Conservation (phyloP, 2,329 filamentous ascomycete genomes). For the Aspergillus terreus region DNA sequence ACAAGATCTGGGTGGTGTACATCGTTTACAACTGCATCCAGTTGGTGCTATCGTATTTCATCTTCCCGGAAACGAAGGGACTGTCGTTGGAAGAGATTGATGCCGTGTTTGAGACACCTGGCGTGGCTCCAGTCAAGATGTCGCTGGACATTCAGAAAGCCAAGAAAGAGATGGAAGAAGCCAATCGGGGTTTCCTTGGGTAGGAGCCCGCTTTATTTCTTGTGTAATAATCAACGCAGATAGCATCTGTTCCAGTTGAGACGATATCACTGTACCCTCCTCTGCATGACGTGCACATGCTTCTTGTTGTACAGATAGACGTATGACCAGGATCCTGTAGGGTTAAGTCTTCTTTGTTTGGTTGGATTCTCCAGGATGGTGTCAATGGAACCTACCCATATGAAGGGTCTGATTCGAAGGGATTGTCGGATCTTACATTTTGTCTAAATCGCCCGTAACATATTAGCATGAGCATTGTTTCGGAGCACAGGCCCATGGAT, state of each 20-base stretch:
- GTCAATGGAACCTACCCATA: too few species aligned
- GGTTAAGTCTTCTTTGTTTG: background rate
- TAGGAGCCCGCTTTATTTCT: background rate
- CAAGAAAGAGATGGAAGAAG: conserved; percentile 30
- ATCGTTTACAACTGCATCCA: conserved; percentile 49
- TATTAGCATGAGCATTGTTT: too few species aligned
- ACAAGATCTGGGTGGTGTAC: conserved; percentile 52
- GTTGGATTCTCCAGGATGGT: background rate
- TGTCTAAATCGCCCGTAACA: background rate
- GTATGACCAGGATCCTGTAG: background rate
- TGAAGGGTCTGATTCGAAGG: background rate
- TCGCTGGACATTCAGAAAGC: conserved; percentile 39
- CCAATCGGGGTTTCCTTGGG: conserved; percentile 7
- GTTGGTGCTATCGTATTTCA: conserved; percentile 46
- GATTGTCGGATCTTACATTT: background rate
- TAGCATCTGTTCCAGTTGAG: background rate
- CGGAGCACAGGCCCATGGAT: too few species aligned
- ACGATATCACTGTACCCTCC: background rate
- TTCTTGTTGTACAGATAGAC: background rate
- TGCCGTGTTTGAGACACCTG: conserved; percentile 52
- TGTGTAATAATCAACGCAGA: background rate
- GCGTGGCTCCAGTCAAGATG: conserved; percentile 44
- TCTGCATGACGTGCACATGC: background rate
- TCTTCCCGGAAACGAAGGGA: conserved; percentile 52
- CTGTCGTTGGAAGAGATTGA: conserved; percentile 56